Percentiles rank a stretch among this genome's conserved stretches.
Evolutionary conservation across 2,329 filamentous ascomycete genomes (phyloP).

Genomic region (Venturia aucupariae): DNA sequence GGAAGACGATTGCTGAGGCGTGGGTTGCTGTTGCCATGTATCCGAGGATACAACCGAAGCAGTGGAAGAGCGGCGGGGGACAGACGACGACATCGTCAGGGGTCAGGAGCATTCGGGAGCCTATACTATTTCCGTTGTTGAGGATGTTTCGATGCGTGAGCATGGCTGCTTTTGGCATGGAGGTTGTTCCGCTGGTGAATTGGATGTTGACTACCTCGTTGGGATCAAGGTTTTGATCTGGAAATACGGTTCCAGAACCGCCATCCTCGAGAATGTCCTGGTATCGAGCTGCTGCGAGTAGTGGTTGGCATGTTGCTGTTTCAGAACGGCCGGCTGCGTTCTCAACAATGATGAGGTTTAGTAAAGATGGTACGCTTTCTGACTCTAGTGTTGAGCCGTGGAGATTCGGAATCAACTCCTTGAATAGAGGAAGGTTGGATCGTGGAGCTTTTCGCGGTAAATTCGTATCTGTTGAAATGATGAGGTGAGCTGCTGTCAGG

Average conservation of each 20-base stretch:
- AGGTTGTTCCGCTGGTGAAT: slow-evolving; percentile 94
- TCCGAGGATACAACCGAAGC: slow-evolving; percentile 86
- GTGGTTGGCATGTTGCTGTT: slow-evolving; percentile 29
- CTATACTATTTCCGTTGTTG: slow-evolving; percentile 85
- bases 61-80: slow-evolving; percentile 53
- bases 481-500: slow-evolving; percentile 60
- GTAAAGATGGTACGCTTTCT: slow-evolving; percentile 57
- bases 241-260: slow-evolving; percentile 33
- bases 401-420: slow-evolving; percentile 43
- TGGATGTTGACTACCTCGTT: slow-evolving; percentile 86
- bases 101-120: slow-evolving; percentile 71
- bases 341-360: slow-evolving; percentile 65
- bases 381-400: slow-evolving; percentile 36
- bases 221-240: slow-evolving; percentile 41
- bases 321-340: slow-evolving; percentile 56
- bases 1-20: slow-evolving; percentile 74
- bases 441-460: slow-evolving; percentile 56
- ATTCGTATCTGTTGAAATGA: slow-evolving; percentile 84
- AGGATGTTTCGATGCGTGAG: slow-evolving; percentile 77
- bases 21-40: slow-evolving; percentile 91
- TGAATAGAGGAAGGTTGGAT: slow-evolving; percentile 49
- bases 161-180: slow-evolving; percentile 82
- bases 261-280: slow-evolving; percentile 37
- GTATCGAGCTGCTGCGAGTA: slow-evolving; percentile 30
- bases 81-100: slow-evolving; percentile 60